These are phyloP conservation scores for Plasmodium billcollinsi DNA, from an alignment of 169 alveolate genomes.

Conservation along the genomic window DNA sequence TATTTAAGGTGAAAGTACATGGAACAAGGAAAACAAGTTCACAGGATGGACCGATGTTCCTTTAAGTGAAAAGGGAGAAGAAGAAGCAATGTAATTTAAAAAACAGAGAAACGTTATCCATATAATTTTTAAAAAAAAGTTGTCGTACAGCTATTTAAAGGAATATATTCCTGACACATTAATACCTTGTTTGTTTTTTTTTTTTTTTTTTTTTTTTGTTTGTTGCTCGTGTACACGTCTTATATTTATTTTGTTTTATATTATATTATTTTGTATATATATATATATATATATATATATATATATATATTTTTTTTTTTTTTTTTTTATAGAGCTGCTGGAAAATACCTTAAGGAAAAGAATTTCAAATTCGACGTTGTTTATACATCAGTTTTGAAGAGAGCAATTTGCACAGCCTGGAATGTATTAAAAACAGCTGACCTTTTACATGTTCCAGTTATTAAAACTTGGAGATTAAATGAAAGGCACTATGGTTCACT, in stretches of 20 bases:
- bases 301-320: not conserved
- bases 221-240: not conserved
- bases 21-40: conserved; percentile 97
- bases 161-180: not conserved
- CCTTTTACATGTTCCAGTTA: conserved; percentile 92
- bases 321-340: conserved; percentile 90
- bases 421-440: conserved; percentile 92
- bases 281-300: not conserved
- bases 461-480: conserved; percentile 95
- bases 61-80: conserved; percentile 93
- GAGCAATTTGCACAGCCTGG: conserved; percentile 95
- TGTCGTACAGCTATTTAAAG: not conserved
- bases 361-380: conserved; percentile 94
- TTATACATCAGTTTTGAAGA: conserved; percentile 96
- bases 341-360: conserved; percentile 90
- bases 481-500: conserved; percentile 99
- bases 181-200: not conserved
- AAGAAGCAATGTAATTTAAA: conserved; percentile 91
- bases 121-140: not conserved
- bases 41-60: conserved; percentile 99
- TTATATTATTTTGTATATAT: too few relatives aligned
- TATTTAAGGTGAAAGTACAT: conserved; percentile 93
- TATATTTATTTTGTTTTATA: too few relatives aligned
- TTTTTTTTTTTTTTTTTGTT: conserved; percentile 3
- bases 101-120: not conserved